A percentile compares a stretch with the other conserved stretches of the same genome.
Evolutionary conservation across 179 eudicot species (phyloP).

Genomic region (Pouteria campechiana): DNA sequence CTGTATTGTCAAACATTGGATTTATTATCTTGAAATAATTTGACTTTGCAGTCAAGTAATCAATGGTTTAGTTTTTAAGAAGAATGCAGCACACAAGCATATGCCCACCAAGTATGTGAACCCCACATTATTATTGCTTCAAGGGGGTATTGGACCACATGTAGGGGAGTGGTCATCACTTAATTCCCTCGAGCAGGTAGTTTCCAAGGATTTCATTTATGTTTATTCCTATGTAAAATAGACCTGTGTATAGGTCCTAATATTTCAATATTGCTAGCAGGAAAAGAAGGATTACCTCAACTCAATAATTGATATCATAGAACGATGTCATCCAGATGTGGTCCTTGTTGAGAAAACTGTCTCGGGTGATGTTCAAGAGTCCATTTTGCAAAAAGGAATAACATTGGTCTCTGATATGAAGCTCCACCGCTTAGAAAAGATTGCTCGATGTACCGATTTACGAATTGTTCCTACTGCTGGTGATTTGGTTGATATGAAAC

Average conservation of each 20-base stretch:
- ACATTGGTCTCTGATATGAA: conserved; percentile 92
- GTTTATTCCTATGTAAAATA: too few relatives aligned
- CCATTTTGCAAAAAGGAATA: conserved; percentile 54
- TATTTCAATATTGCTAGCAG: too few relatives aligned
- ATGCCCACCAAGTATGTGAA: conserved; percentile 70
- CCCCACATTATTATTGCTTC: conserved; percentile 62
- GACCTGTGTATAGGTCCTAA: too few relatives aligned
- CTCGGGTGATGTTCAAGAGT: conserved; percentile 65
- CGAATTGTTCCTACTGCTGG: conserved; percentile 62
- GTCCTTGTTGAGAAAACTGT: conserved; percentile 87
- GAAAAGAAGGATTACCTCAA: conserved; percentile 31
- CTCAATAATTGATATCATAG: conserved; percentile 37
- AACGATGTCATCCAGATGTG: conserved; percentile 61
- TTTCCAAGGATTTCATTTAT: too few relatives aligned
- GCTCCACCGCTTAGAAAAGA: conserved; percentile 76
- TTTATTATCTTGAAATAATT: too few relatives aligned
- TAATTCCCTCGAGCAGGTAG: conserved; percentile 56
- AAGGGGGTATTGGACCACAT: conserved; percentile 61
- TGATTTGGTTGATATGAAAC: conserved; percentile 28
- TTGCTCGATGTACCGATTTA: conserved; percentile 80
- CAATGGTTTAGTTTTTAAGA: conserved; percentile 84
- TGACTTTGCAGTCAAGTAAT: conserved; percentile 57
- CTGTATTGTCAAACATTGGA: too few relatives aligned
- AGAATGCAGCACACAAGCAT: conserved; percentile 94
- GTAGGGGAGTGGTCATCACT: conserved; percentile 71